Evolutionary conservation across 352 stramenopile genomes (phyloP), one percentile per base, ranked within the genome.

Genomic region (Globisporangium camurandrum): DNA sequence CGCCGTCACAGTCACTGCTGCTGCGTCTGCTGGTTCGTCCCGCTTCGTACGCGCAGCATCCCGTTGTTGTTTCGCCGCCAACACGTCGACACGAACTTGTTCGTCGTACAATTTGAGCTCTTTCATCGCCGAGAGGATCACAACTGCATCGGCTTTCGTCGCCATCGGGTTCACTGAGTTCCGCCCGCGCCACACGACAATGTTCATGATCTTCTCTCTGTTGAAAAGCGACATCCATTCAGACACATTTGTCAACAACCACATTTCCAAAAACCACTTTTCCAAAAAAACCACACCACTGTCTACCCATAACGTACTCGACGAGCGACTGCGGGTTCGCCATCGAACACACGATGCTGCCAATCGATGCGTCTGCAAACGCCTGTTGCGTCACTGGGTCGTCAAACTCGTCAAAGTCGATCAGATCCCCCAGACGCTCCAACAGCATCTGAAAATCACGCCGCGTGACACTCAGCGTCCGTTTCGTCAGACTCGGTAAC

Each of bases 141-240:
- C 78, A 12, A 73, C 66, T 9, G 81, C 66, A 65, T 95, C 84
- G 23, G 78, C 64, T 65, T 93, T 95, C 37, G 77, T 72, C 37
- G 81, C 71, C 84, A 95, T 95, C 48, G 88, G 69, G 56, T 88
- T 95, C 55, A 88, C 69, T 49, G 84, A 92, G 63, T 90, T 92
- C 34, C 79, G 79, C 20, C 84, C 84, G 49, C 84, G 79, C 84
- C 84, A 95, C 19, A 91, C 64, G 12, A 91, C 84, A 11, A 95
- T 30, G 60, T 93, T 90, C 63, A 95, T 75, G 51, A 93, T 71
- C 55, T 75, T 77, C 33, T 84, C 76, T 56, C 81, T 92, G 57
- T 56, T n/a, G n/a, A n/a, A n/a, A n/a, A 34, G 30, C 19, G 20
- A 27, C 6, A 28, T 37, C 48, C n/a, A 44, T 14, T 67, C 8